Conservation (phyloP, 257 asterid genomes). For the Schizonepeta tenuifolia region DNA sequence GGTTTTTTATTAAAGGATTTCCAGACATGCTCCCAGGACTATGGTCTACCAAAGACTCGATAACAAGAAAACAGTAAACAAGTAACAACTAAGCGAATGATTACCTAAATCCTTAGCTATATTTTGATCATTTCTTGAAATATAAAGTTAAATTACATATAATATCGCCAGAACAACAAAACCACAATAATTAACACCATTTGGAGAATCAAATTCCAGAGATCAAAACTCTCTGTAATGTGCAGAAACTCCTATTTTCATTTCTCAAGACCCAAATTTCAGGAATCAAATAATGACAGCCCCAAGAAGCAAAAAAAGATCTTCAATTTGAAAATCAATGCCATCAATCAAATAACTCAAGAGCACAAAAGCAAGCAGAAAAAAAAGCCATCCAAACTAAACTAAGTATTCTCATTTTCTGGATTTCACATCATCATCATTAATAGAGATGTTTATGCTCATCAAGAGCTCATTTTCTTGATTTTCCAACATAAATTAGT, state of each 20-base stretch:
- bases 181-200: neutral
- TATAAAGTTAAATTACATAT: neutral
- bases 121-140: conserved; percentile 3
- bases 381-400: conserved; percentile 9
- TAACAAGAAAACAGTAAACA: neutral
- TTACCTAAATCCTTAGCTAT: neutral
- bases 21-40: neutral
- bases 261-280: conserved; percentile 1
- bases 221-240: neutral
- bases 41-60: neutral
- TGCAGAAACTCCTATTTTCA: conserved; percentile 5
- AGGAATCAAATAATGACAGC: neutral
- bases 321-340: conserved; percentile 6
- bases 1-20: neutral
- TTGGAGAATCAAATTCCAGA: neutral
- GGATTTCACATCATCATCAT: conserved; percentile 2
- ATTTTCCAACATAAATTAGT: conserved; percentile 24
- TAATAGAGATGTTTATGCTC: neutral
- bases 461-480: conserved; percentile 25
- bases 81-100: neutral
- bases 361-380: conserved; percentile 21
- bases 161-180: neutral
- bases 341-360: conserved; percentile 13
- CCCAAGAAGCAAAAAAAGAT: neutral
- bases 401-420: neutral